A percentile compares a stretch with the other conserved stretches of the same genome.
These are phyloP conservation scores for Petrea volubilis DNA, from an alignment of 257 asterid genomes.

Conservation along the genomic window DNA sequence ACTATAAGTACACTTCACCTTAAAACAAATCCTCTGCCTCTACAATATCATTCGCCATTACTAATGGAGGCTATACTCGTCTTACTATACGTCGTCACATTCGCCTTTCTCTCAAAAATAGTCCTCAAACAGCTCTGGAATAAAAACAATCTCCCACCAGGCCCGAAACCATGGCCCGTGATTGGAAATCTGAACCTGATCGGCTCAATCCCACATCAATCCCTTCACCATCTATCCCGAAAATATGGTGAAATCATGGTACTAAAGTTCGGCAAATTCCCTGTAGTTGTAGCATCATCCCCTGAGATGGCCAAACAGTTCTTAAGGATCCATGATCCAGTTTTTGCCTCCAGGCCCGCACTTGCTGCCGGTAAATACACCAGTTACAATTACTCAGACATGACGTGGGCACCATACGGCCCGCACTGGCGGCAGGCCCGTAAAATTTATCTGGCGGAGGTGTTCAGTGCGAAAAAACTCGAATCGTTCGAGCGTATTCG, in stretches of 20 bases:
- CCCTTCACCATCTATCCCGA: conserved; percentile 20
- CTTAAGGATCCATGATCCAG: conserved; percentile 19
- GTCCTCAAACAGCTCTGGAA: neutral
- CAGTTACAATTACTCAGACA: conserved; percentile 26
- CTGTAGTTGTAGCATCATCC: conserved; percentile 29
- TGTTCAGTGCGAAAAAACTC: conserved; percentile 29
- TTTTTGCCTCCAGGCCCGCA: conserved; percentile 41
- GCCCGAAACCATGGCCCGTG: conserved; percentile 36
- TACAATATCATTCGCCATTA: too few species aligned
- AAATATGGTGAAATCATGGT: conserved; percentile 29
- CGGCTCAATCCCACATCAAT: conserved; percentile 26
- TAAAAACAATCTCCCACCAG: conserved; percentile 24
- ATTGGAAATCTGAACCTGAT: conserved; percentile 27
- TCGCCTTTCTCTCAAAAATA: conserved; percentile 3
- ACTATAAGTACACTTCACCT: too few species aligned
- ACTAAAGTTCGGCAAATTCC: conserved; percentile 25
- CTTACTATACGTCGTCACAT: neutral
- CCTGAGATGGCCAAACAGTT: conserved; percentile 35
- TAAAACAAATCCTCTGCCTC: too few species aligned
- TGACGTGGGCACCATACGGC: conserved; percentile 46
- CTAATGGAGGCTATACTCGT: neutral
- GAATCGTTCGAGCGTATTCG: conserved; percentile 36
- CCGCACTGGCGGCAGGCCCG: conserved; percentile 39
- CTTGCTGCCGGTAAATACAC: conserved; percentile 41
- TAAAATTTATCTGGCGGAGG: conserved; percentile 26